Percentiles rank a stretch among this genome's conserved stretches.
Evolutionary conservation across 2,329 filamentous ascomycete species (phyloP).

Genomic region (Fusarium poae): DNA sequence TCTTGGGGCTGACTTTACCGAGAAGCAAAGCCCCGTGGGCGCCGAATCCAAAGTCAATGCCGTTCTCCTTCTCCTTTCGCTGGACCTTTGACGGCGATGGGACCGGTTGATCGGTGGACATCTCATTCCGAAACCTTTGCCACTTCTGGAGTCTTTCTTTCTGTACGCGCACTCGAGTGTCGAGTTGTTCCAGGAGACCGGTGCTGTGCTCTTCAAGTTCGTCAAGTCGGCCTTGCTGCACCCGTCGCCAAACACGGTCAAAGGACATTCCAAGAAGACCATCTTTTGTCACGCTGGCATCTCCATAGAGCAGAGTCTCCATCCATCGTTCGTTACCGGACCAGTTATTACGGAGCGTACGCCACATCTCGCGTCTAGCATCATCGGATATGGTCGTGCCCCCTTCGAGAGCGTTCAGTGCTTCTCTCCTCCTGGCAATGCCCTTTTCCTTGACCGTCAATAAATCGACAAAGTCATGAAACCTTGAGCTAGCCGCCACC

Average conservation of each 20-base stretch:
- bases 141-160: conserved; percentile 77
- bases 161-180: conserved; percentile 75
- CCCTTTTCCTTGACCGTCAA: conserved; percentile 73
- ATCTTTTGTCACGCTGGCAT: conserved; percentile 68
- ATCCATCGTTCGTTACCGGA: conserved; percentile 81
- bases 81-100: conserved; percentile 46
- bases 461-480: conserved; percentile 72
- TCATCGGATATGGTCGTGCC: conserved; percentile 57
- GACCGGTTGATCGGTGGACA: conserved; percentile 55
- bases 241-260: conserved; percentile 76
- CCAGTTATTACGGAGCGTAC: conserved; percentile 79
- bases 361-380: conserved; percentile 65
- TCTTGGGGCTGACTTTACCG: conserved; percentile 52
- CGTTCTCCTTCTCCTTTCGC: conserved; percentile 50
- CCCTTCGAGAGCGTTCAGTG: conserved; percentile 53
- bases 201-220: conserved; percentile 66
- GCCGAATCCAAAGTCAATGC: conserved; percentile 67
- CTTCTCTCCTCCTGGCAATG: conserved; percentile 67
- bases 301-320: conserved; percentile 76
- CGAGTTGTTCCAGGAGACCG: conserved; percentile 77
- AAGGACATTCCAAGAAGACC: conserved; percentile 76
- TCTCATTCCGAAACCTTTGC: conserved; percentile 72
- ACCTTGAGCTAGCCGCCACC: conserved; percentile 68
- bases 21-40: conserved; percentile 64
- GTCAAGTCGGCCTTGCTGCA: conserved; percentile 69